Conservation (phyloP, 495 filamentous ascomycete species). For the Rhypophila decipiens region DNA sequence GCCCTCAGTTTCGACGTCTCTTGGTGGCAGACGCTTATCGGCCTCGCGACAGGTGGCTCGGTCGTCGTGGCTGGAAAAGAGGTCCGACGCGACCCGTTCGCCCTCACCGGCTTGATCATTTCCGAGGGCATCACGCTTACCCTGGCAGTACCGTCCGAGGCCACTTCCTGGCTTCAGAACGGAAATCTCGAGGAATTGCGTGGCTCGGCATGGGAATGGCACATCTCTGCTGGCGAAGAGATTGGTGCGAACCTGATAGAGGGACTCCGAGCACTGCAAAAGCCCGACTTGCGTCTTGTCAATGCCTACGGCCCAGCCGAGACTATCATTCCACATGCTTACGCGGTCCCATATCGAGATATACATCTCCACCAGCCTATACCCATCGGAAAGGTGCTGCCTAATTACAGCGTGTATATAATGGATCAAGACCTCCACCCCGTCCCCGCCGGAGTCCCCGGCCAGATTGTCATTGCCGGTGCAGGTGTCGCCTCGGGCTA, state of each 20-base stretch:
- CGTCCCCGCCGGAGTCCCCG: conserved; percentile 31
- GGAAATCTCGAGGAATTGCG: conserved; percentile 17
- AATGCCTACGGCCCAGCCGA: conserved; percentile 22
- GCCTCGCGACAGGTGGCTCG: conserved; percentile 5
- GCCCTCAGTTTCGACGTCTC: conserved; percentile 11
- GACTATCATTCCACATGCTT: conserved; percentile 4
- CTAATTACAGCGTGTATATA: conserved; percentile 38
- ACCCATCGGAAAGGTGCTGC: conserved; percentile 25
- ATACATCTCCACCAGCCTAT: conserved; percentile 1
- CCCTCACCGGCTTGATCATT: conserved; percentile 6
- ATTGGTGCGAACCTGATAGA: conserved; percentile 27
- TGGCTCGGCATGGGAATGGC: conserved; percentile 39
- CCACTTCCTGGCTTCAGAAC: conserved; percentile 17
- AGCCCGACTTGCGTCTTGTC: conserved; percentile 8
- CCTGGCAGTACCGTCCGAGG: conserved; percentile 20
- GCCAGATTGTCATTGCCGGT: conserved; percentile 41
- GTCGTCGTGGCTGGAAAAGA: conserved; percentile 10
- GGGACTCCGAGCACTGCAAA: conserved; percentile 7
- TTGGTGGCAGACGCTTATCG: conserved; percentile 9
- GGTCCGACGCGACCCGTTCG: conserved; percentile 8
- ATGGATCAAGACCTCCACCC: conserved; percentile 32
- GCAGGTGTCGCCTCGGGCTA: conserved; percentile 36
- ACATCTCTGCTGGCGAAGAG: conserved; percentile 28
- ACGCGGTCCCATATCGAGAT: conserved; percentile 3
- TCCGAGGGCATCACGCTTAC: conserved; percentile 15